These are phyloP conservation scores for Nemania diffusa DNA, from an alignment of 2,329 filamentous ascomycete species.

Conservation along the genomic window DNA sequence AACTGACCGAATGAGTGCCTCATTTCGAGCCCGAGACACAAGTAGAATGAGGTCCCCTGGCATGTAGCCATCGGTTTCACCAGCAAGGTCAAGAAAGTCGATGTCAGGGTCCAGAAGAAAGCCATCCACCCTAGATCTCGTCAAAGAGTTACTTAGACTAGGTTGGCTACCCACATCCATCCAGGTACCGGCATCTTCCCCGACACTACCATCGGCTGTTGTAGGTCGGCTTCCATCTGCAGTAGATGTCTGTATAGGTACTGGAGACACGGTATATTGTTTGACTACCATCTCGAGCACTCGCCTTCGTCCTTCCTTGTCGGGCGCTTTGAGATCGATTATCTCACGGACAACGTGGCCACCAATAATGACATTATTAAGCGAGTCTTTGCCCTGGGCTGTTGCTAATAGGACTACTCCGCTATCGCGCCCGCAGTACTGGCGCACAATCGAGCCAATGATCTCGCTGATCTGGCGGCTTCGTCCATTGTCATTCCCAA, in stretches of 20 bases:
- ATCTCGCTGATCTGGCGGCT: constrained; percentile 93
- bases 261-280: constrained; percentile 58
- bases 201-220: constrained; percentile 64
- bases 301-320: constrained; percentile 86
- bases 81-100: constrained; percentile 92
- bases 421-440: constrained; percentile 83
- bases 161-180: constrained; percentile 75
- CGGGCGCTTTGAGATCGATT: constrained; percentile 86
- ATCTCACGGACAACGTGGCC: constrained; percentile 95
- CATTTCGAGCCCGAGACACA: constrained; percentile 87
- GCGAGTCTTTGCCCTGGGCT: constrained; percentile 89
- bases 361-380: constrained; percentile 90
- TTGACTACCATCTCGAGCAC: constrained; percentile 83
- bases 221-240: constrained; percentile 64
- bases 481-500: constrained; percentile 90
- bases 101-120: constrained; percentile 80
- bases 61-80: constrained; percentile 97
- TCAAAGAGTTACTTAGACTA: constrained; percentile 55
- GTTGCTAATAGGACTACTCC: constrained; percentile 89
- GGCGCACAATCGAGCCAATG: constrained; percentile 81
- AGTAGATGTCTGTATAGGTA: constrained; percentile 51
- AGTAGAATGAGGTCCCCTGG: constrained; percentile 90
- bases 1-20: constrained; percentile 89
- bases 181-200: constrained; percentile 72
- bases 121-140: constrained; percentile 60